Evolutionary conservation across 2,329 filamentous ascomycete genomes (phyloP).

Genomic region (Aspergillus arachidicola): DNA sequence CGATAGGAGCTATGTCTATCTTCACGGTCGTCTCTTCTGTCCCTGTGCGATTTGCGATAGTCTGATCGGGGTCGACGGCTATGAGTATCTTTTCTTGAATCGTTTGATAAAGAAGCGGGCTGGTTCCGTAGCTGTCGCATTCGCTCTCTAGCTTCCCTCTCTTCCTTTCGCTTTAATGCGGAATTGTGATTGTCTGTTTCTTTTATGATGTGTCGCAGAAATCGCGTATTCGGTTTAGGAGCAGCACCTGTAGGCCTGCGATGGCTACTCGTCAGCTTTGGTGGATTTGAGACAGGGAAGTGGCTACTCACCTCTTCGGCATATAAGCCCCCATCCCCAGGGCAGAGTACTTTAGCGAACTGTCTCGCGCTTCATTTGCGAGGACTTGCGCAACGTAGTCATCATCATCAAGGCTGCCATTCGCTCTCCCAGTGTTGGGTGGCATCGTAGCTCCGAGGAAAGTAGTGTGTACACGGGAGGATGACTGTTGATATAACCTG

Average conservation of each 20-base stretch:
- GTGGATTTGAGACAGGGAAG: not conserved
- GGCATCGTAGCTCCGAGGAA: constrained; percentile 27
- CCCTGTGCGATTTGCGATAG: constrained; percentile 22
- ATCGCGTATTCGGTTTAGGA: constrained; percentile 89
- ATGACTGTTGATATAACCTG: not conserved
- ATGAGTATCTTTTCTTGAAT: constrained; percentile 38
- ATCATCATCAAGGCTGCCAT: constrained; percentile 51
- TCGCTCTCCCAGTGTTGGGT: constrained; percentile 28
- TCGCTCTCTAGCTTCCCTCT: constrained; percentile 73
- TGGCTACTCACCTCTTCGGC: constrained; percentile 51
- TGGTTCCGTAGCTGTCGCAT: constrained; percentile 61
- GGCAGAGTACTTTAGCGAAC: constrained; percentile 72
- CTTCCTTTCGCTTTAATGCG: constrained; percentile 80
- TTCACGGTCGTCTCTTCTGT: constrained; percentile 25
- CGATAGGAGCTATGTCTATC: constrained; percentile 30
- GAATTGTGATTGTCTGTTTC: constrained; percentile 89
- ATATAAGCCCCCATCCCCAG: constrained; percentile 72
- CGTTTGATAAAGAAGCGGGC: constrained; percentile 26
- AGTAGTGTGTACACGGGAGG: not conserved
- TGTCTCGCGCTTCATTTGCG: constrained; percentile 74
- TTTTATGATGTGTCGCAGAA: constrained; percentile 83
- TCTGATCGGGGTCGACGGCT: constrained; percentile 18
- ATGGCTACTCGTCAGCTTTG: constrained; percentile 11
- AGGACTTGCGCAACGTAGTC: constrained; percentile 76
- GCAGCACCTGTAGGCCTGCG: constrained; percentile 64